A percentile compares a stretch with the other conserved stretches of the same genome.
Conservation (phyloP, 139 green algal genomes). For the Desmodesmus armatus region DNA sequence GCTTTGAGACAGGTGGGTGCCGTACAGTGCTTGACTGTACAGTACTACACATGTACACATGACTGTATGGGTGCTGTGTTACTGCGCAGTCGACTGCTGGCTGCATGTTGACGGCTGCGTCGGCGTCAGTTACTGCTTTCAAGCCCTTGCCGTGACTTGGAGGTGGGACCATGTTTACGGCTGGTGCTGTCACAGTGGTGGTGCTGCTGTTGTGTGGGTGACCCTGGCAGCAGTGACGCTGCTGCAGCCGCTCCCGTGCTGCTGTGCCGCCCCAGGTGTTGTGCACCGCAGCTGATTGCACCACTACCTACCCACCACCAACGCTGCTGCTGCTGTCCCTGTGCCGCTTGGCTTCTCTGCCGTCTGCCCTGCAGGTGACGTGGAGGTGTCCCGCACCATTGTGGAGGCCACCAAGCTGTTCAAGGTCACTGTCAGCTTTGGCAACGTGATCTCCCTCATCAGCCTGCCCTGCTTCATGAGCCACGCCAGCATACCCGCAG, state of each 20-base stretch:
- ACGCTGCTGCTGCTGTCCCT: not conserved
- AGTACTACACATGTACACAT: no score
- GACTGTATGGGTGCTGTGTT: no score
- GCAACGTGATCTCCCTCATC: slow-evolving; percentile 85
- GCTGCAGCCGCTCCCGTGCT: not conserved
- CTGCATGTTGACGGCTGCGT: no score
- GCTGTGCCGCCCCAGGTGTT: no score
- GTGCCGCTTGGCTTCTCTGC: not conserved
- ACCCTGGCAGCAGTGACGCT: not conserved
- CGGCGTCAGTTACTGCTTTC: no score
- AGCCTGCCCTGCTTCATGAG: slow-evolving; percentile 99
- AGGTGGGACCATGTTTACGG: no score
- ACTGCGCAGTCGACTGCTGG: no score
- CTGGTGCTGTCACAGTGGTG: no score
- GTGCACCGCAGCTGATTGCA: no score
- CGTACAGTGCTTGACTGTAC: slow-evolving; percentile 37
- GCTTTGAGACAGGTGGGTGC: slow-evolving; percentile 80
- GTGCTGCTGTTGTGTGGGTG: not conserved
- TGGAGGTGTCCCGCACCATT: slow-evolving; percentile 92
- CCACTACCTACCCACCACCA: no score
- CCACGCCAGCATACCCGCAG: slow-evolving; percentile 90
- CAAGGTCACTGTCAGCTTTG: slow-evolving; percentile 28
- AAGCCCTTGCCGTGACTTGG: no score
- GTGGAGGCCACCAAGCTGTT: slow-evolving; percentile 77
- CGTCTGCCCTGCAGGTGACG: no score